phyloP scores from a whole-genome alignment of 2,329 filamentous ascomycete species.

The Chaetomiaceae sp. region DNA sequence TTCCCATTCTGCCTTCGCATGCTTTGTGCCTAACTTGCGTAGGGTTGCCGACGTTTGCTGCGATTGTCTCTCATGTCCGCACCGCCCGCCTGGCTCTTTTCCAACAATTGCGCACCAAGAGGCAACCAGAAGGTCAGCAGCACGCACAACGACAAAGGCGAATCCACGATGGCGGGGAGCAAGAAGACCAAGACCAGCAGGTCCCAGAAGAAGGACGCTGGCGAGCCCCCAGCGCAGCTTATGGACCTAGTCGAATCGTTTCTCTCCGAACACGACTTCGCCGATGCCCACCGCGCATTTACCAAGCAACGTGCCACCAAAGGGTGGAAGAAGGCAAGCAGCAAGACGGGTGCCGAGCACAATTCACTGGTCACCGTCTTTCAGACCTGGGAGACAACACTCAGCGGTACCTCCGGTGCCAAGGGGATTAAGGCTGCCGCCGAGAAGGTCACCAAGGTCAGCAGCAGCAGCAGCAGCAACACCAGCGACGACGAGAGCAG shows the following conservation, averaged over 20 bases:
- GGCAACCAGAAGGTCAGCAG: constrained; percentile 1
- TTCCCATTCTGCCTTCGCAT: not conserved
- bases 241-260: constrained; percentile 62
- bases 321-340: constrained; percentile 32
- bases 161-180: constrained; percentile 14
- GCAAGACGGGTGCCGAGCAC: constrained; percentile 21
- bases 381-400: constrained; percentile 42
- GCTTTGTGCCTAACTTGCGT: not conserved
- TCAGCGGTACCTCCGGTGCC: constrained; percentile 27
- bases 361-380: constrained; percentile 46
- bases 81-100: constrained; percentile 25
- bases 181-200: constrained; percentile 22
- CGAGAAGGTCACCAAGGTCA: constrained; percentile 28
- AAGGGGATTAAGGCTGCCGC: constrained; percentile 26
- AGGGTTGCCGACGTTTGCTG: not conserved
- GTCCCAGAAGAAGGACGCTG: constrained; percentile 16
- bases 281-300: constrained; percentile 55
- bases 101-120: constrained; percentile 18
- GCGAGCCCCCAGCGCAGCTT: constrained; percentile 51
- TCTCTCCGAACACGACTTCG: constrained; percentile 59
- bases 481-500: constrained; percentile 22
- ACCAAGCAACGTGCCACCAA: constrained; percentile 54
- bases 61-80: constrained; percentile 19
- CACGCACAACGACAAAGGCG: constrained; percentile 1
- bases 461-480: constrained; percentile 27